phyloP scores from a whole-genome alignment of 257 asterid genomes.

The Agastache rugosa region DNA sequence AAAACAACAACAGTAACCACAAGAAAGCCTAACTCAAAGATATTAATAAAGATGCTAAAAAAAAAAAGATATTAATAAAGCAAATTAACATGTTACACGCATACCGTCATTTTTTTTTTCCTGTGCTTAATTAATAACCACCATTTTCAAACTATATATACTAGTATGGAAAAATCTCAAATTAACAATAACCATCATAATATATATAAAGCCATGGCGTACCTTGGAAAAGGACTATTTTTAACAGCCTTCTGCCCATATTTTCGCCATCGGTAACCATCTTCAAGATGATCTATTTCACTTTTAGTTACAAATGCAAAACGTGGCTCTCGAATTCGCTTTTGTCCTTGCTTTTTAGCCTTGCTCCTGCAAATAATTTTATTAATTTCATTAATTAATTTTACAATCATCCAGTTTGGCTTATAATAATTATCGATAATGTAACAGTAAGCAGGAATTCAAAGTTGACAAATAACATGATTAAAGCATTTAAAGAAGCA shows the following conservation, averaged over 20 bases:
- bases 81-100: no score
- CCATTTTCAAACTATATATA: background rate
- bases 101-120: background rate
- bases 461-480: constrained; percentile 18
- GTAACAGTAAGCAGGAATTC: background rate
- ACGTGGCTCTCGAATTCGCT: constrained; percentile 74
- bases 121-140: background rate
- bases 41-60: no score
- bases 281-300: constrained; percentile 89
- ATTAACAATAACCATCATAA: no score
- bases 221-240: constrained; percentile 82
- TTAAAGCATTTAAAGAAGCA: no score
- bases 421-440: background rate
- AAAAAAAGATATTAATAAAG: no score
- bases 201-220: background rate
- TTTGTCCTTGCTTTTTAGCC: constrained; percentile 69
- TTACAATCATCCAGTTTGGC: background rate
- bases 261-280: constrained; percentile 90
- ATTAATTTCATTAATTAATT: no score
- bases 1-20: no score
- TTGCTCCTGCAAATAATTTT: constrained; percentile 58
- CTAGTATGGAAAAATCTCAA: background rate
- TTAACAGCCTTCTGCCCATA: constrained; percentile 93
- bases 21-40: no score
- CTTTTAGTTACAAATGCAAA: constrained; percentile 89